Base-by-base conservation (phyloP, 257 asterid species). In the Penstemon barbatus region DNA sequence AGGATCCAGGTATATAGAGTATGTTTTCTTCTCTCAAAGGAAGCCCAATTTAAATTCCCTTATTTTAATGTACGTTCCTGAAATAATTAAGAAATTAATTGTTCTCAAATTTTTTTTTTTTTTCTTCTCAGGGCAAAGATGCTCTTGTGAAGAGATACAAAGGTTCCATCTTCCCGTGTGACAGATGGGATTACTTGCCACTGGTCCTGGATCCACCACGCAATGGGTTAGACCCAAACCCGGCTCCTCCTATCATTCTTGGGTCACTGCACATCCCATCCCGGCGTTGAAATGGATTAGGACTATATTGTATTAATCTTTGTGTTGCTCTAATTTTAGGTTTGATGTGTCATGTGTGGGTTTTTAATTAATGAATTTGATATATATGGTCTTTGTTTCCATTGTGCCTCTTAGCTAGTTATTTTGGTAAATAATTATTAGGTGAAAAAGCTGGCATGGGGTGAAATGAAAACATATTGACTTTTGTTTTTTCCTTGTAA, bases 151-250 rank as follows among this genome's bases (percentile, higher is more conserved):
- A 45, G 53, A 69, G 79, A 40, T 81, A 77, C 43, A 0, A 67
- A 64, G 8, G 42, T 0, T 55, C 78, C 3, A 41, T 0, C 8
- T 84, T 81, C 67, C 0, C 0, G 0, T 84, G 86, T 49, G 71
- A 70, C 4, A 11, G 10, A 0, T 3, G 15, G 69, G 89, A 81
- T 4, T 84, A 71, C 72, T 54, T 84, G 65, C 86, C 89, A 0
- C 78, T 79, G 6, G 39, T 78, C 4, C 77, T 82, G 1, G 79
- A 69, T 13, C 87, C 87, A 15, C 83, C 90, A 0, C 73, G 84
- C 0, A 53, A 79, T 3, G 87, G 89, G 7, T 66, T 8, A 0
- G 65, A 70, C 57, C 73, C 70, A n/a, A 70, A 75, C 5, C 85
- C 78, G 0, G n/a, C 71, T 0, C 63, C 80, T 1, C 89, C 85